Evolutionary conservation across 2,329 filamentous ascomycete genomes (phyloP), one percentile per base, ranked within the genome.

Genomic region (Cordyceps cicadae): DNA sequence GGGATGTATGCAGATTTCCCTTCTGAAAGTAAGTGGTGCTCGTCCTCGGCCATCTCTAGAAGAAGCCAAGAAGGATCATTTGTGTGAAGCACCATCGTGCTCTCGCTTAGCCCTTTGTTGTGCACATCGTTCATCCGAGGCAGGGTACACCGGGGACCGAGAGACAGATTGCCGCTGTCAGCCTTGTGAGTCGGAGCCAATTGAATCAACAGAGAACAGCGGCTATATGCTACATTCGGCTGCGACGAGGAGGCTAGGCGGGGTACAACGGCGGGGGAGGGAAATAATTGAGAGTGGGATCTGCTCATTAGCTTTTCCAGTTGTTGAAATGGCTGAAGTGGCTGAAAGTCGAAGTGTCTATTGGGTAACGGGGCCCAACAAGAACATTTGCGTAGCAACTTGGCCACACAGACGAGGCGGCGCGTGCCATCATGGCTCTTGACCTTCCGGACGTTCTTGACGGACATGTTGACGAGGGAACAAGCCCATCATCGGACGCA

Each of bases 221-320:
- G 56, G 49, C 56, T 59, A 59, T 46, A 52, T 53, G 56, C 32
- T 9, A 8, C 21, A 15, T 46, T 53, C 48, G 39, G 56, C 56
- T 51, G 37, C 39, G n/a, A 53, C 49, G 52, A 53, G 5, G 21
- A 19, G 37, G 55, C 21, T 21, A 12, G 56, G 9, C 5, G n/a
- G 21, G 34, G 46, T 21, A 48, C 1, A 48, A 57, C 15, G 54
- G 45, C 19, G 52, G 19, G 54, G 54, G 11, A 49, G 14, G 15
- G n/a, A n/a, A n/a, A 9, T 32, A 39, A 26, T 9, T 19, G 21
- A 45, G 24, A 19, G 54, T 48, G 8, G 46, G 53, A 54, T 54
- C 53, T 54, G 43, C 53, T 24, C 37, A 19, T 21, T 21, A 12
- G 29, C n/a, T 24, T n/a, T n/a, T 19, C 1, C n/a, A 15, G 37